These are phyloP conservation scores for Ploettnerulaceae sp. DNA, from an alignment of 2,329 filamentous ascomycete species.

Conservation along the genomic window DNA sequence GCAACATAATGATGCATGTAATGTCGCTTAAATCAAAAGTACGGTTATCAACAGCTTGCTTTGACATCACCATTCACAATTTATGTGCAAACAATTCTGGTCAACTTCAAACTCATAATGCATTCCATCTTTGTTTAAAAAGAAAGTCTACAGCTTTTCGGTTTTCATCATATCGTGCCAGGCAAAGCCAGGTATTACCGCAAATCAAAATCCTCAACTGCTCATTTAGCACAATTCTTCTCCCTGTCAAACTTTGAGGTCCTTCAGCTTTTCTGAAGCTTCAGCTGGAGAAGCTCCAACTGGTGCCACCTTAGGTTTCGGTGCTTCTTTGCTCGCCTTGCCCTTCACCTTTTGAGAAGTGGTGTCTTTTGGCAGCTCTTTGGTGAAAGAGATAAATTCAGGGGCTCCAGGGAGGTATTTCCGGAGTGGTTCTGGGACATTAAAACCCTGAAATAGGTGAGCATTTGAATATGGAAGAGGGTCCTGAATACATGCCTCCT, in stretches of 20 bases:
- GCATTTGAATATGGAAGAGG: conserved; percentile 6
- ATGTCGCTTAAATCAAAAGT: conserved; percentile 6
- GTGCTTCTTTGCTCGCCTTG: conserved; percentile 29
- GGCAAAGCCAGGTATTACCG: background rate
- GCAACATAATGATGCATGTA: conserved; percentile 3
- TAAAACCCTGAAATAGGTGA: conserved; percentile 57
- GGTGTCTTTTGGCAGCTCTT: conserved; percentile 75
- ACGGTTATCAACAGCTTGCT: background rate
- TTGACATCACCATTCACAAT: background rate
- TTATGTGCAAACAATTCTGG: too few relatives aligned
- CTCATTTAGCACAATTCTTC: background rate
- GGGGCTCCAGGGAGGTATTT: conserved; percentile 88
- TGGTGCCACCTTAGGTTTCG: conserved; percentile 29
- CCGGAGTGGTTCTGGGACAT: conserved; percentile 75
- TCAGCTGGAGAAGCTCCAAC: conserved; percentile 26
- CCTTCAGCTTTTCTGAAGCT: conserved; percentile 36
- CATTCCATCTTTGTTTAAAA: background rate
- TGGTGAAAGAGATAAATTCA: conserved; percentile 83
- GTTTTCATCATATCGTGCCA: conserved; percentile 7
- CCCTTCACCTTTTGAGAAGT: conserved; percentile 53
- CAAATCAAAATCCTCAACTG: background rate
- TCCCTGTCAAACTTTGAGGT: conserved; percentile 26
- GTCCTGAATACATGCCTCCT: conserved; percentile 55
- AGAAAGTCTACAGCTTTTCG: conserved; percentile 8
- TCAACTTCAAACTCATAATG: too few relatives aligned